Percentiles rank a stretch among this genome's conserved stretches.
These are phyloP conservation scores for Plasmodium sp. DNA, from an alignment of 169 alveolate genomes.

Conservation along the genomic window DNA sequence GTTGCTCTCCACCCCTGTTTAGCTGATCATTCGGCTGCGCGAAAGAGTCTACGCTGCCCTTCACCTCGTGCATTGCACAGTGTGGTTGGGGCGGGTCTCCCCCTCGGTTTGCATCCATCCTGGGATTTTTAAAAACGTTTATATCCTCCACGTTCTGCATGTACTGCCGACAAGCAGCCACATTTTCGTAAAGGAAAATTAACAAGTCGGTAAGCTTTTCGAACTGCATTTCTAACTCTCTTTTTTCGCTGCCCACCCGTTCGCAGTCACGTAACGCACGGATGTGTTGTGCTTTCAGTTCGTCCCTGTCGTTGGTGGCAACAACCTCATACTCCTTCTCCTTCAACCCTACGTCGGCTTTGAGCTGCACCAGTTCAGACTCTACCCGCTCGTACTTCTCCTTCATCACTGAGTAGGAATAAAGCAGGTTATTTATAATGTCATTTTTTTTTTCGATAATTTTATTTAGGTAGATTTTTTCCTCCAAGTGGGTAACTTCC, in stretches of 20 bases:
- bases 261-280: neutral
- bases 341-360: neutral
- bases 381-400: slow-evolving; percentile 35
- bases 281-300: neutral
- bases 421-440: slow-evolving; percentile 49
- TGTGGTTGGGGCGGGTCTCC: neutral
- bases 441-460: slow-evolving; percentile 67
- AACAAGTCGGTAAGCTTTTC: slow-evolving; percentile 59
- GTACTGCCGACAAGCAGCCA: slow-evolving; percentile 23
- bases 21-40: neutral
- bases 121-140: slow-evolving; percentile 16
- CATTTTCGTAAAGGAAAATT: slow-evolving; percentile 52
- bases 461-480: slow-evolving; percentile 52
- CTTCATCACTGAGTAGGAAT: slow-evolving; percentile 30
- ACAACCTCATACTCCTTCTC: slow-evolving; percentile 21
- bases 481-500: slow-evolving; percentile 32
- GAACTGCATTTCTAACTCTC: neutral
- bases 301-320: neutral
- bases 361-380: neutral
- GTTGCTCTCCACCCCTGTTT: neutral
- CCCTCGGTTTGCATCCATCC: neutral
- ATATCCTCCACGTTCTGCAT: slow-evolving; percentile 54
- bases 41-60: too few species aligned
- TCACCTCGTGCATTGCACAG: neutral
- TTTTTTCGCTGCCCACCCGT: slow-evolving; percentile 7